Evolutionary conservation across 2,329 filamentous ascomycete genomes (phyloP).

Genomic region (Clonostachys chloroleuca): DNA sequence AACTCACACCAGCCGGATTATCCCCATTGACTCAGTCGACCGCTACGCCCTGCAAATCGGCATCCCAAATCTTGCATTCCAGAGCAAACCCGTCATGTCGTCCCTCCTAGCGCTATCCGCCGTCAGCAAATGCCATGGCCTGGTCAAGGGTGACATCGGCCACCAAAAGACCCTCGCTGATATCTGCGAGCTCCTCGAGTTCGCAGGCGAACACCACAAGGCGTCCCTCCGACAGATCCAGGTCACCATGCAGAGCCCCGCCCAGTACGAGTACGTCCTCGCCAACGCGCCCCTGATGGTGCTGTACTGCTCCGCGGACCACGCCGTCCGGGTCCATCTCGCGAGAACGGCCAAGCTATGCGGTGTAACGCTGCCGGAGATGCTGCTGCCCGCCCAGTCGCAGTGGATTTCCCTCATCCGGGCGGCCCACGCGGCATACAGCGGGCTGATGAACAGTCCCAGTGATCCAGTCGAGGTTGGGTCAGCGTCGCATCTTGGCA

Average conservation of each 20-base stretch:
- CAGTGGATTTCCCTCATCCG: constrained; percentile 1
- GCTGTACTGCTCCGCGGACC: constrained; percentile 1
- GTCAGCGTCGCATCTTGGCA: no score
- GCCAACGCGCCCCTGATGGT: constrained; percentile 12
- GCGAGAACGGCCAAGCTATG: background rate
- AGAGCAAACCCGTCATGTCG: constrained; percentile 30
- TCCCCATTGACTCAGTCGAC: constrained; percentile 28
- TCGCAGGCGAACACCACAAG: constrained; percentile 29
- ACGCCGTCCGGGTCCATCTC: background rate
- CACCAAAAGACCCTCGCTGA: background rate
- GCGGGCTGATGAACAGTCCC: no score
- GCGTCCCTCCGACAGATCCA: constrained; percentile 29
- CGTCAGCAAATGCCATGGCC: constrained; percentile 29
- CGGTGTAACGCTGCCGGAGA: background rate
- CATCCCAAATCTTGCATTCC: constrained; percentile 33
- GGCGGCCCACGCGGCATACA: background rate
- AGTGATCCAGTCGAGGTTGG: no score
- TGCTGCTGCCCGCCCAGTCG: background rate
- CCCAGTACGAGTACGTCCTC: constrained; percentile 25
- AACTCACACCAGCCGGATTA: constrained; percentile 28
- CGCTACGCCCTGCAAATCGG: constrained; percentile 32
- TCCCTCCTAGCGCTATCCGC: constrained; percentile 35
- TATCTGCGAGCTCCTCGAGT: constrained; percentile 8
- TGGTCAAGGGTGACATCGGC: constrained; percentile 6
- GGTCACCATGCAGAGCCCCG: constrained; percentile 16